Conservation (phyloP, 306 rosid genomes). For the Ammopiptanthus mongolicus region DNA sequence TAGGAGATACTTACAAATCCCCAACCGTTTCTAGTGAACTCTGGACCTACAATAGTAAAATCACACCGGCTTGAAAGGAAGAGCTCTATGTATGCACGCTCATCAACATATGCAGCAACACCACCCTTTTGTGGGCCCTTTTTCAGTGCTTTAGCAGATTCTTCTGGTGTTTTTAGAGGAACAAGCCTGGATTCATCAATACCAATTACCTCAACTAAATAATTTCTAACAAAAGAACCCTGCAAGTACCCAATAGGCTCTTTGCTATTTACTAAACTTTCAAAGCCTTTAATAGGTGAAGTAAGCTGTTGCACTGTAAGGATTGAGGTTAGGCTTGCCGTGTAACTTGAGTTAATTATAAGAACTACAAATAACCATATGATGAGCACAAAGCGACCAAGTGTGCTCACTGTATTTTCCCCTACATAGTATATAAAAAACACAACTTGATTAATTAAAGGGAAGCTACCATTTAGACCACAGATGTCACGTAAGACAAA, state of each 20-base stretch:
- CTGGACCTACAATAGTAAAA: constrained; percentile 72
- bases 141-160: constrained; percentile 53
- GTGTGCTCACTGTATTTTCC: constrained; percentile 89
- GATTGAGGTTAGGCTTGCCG: constrained; percentile 95
- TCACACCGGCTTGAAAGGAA: constrained; percentile 85
- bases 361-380: constrained; percentile 95
- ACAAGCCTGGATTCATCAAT: constrained; percentile 65
- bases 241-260: constrained; percentile 77
- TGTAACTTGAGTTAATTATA: constrained; percentile 90
- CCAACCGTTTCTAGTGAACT: constrained; percentile 93
- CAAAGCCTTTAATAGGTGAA: constrained; percentile 79
- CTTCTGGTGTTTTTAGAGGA: constrained; percentile 55
- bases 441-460: constrained; percentile 14
- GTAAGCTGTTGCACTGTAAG: constrained; percentile 85
- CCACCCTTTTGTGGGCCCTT: constrained; percentile 76
- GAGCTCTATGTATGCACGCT: constrained; percentile 74
- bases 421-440: constrained; percentile 36
- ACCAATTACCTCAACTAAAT: constrained; percentile 56
- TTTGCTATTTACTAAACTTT: constrained; percentile 41
- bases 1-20: constrained; percentile 78
- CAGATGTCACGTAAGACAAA: constrained; percentile 5
- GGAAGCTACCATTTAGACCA: constrained; percentile 3
- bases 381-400: constrained; percentile 76
- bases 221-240: constrained; percentile 59
- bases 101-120: constrained; percentile 72